Conservation (phyloP, 2,329 filamentous ascomycete species). For the Fusarium marasasianum region DNA sequence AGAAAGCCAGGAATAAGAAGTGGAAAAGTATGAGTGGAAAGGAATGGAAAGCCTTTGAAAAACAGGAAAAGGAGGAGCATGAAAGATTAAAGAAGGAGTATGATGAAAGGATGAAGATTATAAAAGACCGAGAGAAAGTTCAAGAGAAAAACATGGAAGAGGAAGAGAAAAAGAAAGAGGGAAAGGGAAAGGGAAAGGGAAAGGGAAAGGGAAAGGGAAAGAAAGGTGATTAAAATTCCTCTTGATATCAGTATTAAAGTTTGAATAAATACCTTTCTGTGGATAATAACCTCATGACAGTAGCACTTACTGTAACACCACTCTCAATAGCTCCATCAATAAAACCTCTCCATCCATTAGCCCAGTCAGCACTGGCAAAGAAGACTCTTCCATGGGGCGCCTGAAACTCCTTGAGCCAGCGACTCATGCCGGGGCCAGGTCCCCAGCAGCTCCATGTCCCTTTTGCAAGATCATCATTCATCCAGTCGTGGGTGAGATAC, state of each 20-base stretch:
- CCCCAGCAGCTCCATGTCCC: constrained; percentile 36
- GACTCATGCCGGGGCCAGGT: neutral
- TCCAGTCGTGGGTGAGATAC: constrained; percentile 36
- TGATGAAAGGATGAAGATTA: too few relatives aligned
- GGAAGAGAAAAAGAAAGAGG: too few relatives aligned
- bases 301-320: neutral
- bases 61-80: rapidly evolving
- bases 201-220: too few relatives aligned
- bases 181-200: too few relatives aligned
- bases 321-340: constrained; percentile 39
- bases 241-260: too few relatives aligned
- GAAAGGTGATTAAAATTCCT: too few relatives aligned
- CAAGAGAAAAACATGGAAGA: too few relatives aligned
- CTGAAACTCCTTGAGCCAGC: constrained; percentile 25
- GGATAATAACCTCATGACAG: neutral
- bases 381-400: constrained; percentile 15
- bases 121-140: too few relatives aligned
- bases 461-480: constrained; percentile 21
- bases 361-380: constrained; percentile 38
- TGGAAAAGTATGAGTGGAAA: too few relatives aligned
- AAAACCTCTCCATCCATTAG: constrained; percentile 37
- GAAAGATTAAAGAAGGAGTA: rapidly evolving
- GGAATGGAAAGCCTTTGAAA: neutral
- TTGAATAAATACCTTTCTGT: neutral
- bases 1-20: too few relatives aligned